Base-by-base conservation (phyloP, 352 stramenopile species). In the Globisporangium paddicum region DNA sequence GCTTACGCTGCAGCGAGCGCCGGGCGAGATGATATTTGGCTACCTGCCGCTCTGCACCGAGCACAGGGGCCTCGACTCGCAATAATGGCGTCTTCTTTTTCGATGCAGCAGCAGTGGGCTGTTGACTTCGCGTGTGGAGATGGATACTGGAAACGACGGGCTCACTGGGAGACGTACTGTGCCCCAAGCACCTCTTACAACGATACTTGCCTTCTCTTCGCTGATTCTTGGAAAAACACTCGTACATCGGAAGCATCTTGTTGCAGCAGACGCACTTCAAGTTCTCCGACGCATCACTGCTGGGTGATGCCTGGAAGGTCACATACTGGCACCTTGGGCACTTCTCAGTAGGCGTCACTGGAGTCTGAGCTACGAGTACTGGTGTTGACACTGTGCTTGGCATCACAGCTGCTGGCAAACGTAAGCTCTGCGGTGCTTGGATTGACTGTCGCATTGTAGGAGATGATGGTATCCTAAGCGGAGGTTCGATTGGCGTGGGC, bases 11-110 rank as follows among this genome's bases (percentile, higher is more conserved):
- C 23, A 69, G 51, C 30, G 66, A 59, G 3, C 61, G 61, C 26
- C 57, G 58, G 2, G 53, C 66, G 4, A 66, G 21, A 32, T 69
- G 63, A 34, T 63, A 58, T 28, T 66, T 66, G 2, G 46, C 51
- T 10, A 72, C 57, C 35, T 62, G 19, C n/a, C 44, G 45, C 32
- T 54, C 55, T 1, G 35, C 26, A 6, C 16, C 10, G 3, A 41
- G 26, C 11, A 50, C 16, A 38, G 34, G 34, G 8, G 34, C 16
- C 2, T 16, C 25, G 3, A 50, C 52, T 26, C 2, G 16, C 21
- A 37, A 14, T 13, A 26, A 40, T 16, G 23, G 16, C 26, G 18
- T 16, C 44, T 47, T 5, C 3, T 10, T n/a, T n/a, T 51, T 47
- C 2, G 41, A n/a, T n/a, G n/a, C n/a, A n/a, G n/a, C n/a, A n/a